These are phyloP conservation scores for Fusarium sp. DNA, from an alignment of 2,329 filamentous ascomycete species.

Conservation along the genomic window DNA sequence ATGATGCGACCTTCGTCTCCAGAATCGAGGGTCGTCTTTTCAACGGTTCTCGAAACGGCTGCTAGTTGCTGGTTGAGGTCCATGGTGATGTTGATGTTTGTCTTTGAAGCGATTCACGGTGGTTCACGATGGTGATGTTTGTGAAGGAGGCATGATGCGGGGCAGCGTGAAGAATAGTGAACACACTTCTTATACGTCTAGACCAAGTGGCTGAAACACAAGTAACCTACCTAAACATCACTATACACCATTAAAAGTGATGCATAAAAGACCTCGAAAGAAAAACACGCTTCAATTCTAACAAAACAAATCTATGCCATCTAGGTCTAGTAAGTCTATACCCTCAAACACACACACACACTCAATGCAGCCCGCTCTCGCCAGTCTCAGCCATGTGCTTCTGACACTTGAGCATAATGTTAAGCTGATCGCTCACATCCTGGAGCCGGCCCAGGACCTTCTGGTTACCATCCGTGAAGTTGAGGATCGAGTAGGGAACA, in stretches of 20 bases:
- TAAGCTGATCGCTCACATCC: conserved; percentile 72
- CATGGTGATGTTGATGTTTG: neutral
- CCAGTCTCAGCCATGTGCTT: conserved; percentile 62
- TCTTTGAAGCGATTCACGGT: neutral
- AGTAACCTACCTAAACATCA: neutral
- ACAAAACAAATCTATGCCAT: conserved; percentile 4
- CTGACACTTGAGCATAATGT: conserved; percentile 69
- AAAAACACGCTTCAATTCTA: conserved; percentile 10
- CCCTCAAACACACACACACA: neutral
- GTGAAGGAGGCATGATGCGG: neutral
- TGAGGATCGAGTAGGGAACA: conserved; percentile 72
- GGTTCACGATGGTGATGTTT: neutral
- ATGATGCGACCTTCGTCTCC: neutral
- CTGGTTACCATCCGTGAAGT: conserved; percentile 73
- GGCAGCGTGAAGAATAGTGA: neutral
- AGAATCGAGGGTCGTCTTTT: neutral
- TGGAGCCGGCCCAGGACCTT: conserved; percentile 61
- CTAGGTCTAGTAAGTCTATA: conserved; percentile 8
- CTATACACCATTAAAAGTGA: neutral
- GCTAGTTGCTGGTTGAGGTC: neutral
- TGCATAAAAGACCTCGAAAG: neutral
- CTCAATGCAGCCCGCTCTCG: conserved; percentile 54
- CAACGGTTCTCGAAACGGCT: neutral
- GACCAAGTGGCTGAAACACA: neutral
- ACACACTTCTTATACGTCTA: neutral